Evolutionary conservation across 805 yeast species (phyloP).

Genomic region (Priceomyces medius): DNA sequence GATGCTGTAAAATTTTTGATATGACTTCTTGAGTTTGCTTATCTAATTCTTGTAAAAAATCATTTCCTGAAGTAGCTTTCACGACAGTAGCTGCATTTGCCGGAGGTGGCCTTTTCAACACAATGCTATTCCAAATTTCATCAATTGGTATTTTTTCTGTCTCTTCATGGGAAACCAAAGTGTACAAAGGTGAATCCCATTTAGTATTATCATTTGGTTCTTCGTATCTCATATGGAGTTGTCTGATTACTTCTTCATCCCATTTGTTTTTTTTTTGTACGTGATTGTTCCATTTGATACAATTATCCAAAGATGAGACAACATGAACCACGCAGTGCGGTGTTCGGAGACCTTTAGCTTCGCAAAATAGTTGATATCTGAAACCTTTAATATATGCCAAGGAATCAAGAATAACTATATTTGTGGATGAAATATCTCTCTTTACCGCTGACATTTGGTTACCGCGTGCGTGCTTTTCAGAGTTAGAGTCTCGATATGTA

Average conservation of each 20-base stretch:
- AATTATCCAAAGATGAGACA: conserved; percentile 61
- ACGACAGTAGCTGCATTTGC: conserved; percentile 85
- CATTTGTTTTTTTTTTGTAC: conserved; percentile 44
- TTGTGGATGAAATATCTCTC: conserved; percentile 65
- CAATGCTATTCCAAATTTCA: conserved; percentile 64
- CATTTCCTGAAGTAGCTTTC: conserved; percentile 74
- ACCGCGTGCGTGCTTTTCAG: conserved; percentile 82
- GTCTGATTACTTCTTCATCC: conserved; percentile 64
- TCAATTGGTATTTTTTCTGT: conserved; percentile 59
- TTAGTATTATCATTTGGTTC: conserved; percentile 84
- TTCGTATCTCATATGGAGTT: conserved; percentile 81
- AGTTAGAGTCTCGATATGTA: conserved; percentile 65
- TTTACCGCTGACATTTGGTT: conserved; percentile 86
- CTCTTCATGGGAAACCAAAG: conserved; percentile 52
- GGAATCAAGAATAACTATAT: conserved; percentile 81
- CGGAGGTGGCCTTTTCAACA: conserved; percentile 59
- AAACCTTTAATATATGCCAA: conserved; percentile 92
- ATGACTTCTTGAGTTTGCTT: conserved; percentile 65
- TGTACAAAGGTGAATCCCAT: conserved; percentile 93
- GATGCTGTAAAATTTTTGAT: conserved; percentile 59
- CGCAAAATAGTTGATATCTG: conserved; percentile 90
- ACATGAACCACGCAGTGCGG: conserved; percentile 82
- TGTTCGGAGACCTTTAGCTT: conserved; percentile 80
- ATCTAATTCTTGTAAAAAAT: conserved; percentile 79
- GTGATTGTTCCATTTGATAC: conserved; percentile 59